Percentiles rank a stretch among this genome's conserved stretches.
These are phyloP conservation scores for Phytophthora foliorum DNA, from an alignment of 352 stramenopile genomes.

Conservation along the genomic window DNA sequence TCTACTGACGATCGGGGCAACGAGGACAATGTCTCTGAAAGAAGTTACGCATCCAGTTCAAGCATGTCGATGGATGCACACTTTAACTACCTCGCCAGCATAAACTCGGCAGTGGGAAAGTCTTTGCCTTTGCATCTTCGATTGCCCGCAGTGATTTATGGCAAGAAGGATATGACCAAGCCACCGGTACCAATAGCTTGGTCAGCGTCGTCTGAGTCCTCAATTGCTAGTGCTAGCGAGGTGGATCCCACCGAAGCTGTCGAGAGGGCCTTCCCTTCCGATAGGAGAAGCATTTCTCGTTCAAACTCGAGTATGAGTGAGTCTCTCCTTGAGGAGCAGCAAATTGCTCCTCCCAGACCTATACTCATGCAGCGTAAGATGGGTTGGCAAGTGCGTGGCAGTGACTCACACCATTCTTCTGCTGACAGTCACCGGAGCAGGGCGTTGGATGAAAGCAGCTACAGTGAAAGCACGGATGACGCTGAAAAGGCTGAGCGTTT, in stretches of 20 bases:
- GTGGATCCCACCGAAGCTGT: slow-evolving; percentile 5
- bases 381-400: background rate
- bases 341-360: background rate
- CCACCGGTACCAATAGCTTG: slow-evolving; percentile 47
- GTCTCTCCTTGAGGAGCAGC: slow-evolving; percentile 24
- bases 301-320: slow-evolving; percentile 26
- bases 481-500: slow-evolving; percentile 6
- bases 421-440: background rate
- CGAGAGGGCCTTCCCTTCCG: background rate
- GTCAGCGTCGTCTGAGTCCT: slow-evolving; percentile 40
- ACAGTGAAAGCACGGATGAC: slow-evolving; percentile 1
- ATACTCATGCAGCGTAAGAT: background rate
- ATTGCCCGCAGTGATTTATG: slow-evolving; percentile 43
- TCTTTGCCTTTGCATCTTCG: slow-evolving; percentile 59
- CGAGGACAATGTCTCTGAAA: slow-evolving; percentile 23
- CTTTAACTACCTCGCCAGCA: slow-evolving; percentile 62
- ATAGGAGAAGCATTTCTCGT: slow-evolving; percentile 7
- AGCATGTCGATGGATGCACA: slow-evolving; percentile 54
- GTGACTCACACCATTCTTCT: background rate
- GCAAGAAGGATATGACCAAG: slow-evolving; percentile 48
- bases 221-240: slow-evolving; percentile 19
- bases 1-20: slow-evolving; percentile 23
- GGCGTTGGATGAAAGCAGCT: slow-evolving; percentile 15
- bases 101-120: slow-evolving; percentile 50
- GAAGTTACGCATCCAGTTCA: slow-evolving; percentile 55